Conservation (phyloP, 2,329 filamentous ascomycete genomes). For the Dendryphion nanum region DNA sequence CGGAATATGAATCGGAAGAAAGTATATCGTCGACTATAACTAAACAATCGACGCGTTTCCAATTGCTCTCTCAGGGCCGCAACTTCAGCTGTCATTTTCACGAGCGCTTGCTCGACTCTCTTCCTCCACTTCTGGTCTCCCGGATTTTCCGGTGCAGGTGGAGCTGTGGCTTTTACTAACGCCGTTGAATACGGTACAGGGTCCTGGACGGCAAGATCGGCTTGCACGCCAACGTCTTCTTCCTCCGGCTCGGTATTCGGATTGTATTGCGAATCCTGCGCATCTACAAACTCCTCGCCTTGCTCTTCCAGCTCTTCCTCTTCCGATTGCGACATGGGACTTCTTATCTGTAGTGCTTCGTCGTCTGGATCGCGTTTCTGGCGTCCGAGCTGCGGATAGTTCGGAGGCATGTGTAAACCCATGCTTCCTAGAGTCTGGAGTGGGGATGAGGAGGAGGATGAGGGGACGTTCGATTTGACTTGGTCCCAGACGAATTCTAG, state of each 20-base stretch:
- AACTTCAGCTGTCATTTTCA: conserved; percentile 88
- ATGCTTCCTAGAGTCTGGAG: conserved; percentile 36
- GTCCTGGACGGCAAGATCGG: conserved; percentile 8
- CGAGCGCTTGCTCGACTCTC: conserved; percentile 80
- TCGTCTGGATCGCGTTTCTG: conserved; percentile 16
- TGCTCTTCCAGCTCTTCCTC: conserved; percentile 56
- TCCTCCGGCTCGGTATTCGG: conserved; percentile 23
- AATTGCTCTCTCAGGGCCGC: conserved; percentile 91
- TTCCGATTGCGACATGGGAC: conserved; percentile 75
- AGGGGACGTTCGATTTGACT: conserved; percentile 78
- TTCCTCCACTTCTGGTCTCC: conserved; percentile 68
- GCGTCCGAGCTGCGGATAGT: conserved; percentile 43
- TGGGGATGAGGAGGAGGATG: conserved; percentile 53
- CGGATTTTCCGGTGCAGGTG: conserved; percentile 14
- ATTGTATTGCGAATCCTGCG: conserved; percentile 47
- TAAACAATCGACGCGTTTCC: conserved; percentile 70
- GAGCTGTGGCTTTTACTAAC: conserved; percentile 7
- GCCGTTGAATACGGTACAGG: conserved; percentile 5
- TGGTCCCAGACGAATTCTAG: conserved; percentile 99
- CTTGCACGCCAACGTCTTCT: conserved; percentile 13
- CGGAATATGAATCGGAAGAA: conserved; percentile 54
- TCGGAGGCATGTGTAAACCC: conserved; percentile 29
- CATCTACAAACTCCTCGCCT: conserved; percentile 48
- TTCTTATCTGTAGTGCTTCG: conserved; percentile 59
- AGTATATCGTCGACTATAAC: conserved; percentile 62